Percentiles rank a stretch among this genome's conserved stretches.
These are phyloP conservation scores for Monilinia laxa DNA, from an alignment of 2,329 filamentous ascomycete species.

Conservation along the genomic window DNA sequence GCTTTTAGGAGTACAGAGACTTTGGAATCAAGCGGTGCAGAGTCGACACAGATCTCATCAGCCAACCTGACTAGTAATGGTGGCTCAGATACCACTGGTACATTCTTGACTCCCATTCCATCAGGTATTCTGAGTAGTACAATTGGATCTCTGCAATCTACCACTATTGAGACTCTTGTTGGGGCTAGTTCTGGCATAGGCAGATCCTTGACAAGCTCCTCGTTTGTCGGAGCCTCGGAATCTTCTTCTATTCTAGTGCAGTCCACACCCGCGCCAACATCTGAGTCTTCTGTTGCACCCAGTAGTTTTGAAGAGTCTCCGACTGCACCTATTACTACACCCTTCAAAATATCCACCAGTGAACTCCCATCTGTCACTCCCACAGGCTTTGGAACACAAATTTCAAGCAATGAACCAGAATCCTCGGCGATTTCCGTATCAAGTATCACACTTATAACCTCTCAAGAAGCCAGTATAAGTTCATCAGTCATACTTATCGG, in stretches of 20 bases:
- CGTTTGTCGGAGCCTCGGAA: neutral
- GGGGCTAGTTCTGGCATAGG: neutral
- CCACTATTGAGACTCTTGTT: neutral
- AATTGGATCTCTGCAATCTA: neutral
- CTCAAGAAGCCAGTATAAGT: neutral
- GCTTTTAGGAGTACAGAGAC: too few species aligned
- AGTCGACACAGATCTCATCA: neutral
- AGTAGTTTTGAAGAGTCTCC: neutral
- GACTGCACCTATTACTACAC: neutral
- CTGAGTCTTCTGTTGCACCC: neutral
- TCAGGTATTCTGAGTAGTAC: neutral
- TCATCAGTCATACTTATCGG: neutral
- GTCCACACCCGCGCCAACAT: neutral
- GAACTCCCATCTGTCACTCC: neutral
- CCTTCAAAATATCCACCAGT: neutral
- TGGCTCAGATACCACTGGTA: neutral
- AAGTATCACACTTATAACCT: too few species aligned
- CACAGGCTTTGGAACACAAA: neutral
- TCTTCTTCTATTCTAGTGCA: neutral
- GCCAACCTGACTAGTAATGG: neutral
- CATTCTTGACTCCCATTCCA: neutral
- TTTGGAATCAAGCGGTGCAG: too few species aligned
- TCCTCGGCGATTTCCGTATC: neutral
- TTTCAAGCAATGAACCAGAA: neutral
- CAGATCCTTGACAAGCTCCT: neutral